A percentile compares a stretch with the other conserved stretches of the same genome.
These are phyloP conservation scores for Cladophialophora chaetospira DNA, from an alignment of 2,329 filamentous ascomycete genomes.

Conservation along the genomic window DNA sequence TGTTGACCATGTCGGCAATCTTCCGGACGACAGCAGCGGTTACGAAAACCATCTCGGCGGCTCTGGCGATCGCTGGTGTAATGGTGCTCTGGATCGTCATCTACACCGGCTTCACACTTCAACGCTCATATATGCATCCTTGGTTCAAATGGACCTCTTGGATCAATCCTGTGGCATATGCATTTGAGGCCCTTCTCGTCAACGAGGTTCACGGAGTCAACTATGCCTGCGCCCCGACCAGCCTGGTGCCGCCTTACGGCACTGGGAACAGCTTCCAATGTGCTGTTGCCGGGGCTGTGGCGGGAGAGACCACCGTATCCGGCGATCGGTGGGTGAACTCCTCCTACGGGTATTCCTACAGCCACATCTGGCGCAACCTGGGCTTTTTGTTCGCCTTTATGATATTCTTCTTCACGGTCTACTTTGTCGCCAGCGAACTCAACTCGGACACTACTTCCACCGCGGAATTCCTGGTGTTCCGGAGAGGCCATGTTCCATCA, in stretches of 20 bases:
- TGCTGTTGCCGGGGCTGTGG: conserved; percentile 55
- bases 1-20: conserved; percentile 62
- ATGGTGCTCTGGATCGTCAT: conserved; percentile 44
- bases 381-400: conserved; percentile 69
- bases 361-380: conserved; percentile 68
- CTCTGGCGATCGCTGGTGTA: conserved; percentile 56
- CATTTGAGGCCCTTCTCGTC: conserved; percentile 43
- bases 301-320: conserved; percentile 57
- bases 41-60: conserved; percentile 60
- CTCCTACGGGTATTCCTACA: conserved; percentile 59
- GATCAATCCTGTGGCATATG: conserved; percentile 45
- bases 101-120: conserved; percentile 49
- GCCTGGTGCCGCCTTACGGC: conserved; percentile 68
- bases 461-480: conserved; percentile 75
- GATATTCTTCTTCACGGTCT: conserved; percentile 62
- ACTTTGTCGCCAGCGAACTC: conserved; percentile 66
- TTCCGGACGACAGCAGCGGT: conserved; percentile 60
- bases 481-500: conserved; percentile 64
- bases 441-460: conserved; percentile 69
- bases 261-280: conserved; percentile 70
- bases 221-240: conserved; percentile 26
- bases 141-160: conserved; percentile 52
- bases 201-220: conserved; percentile 43
- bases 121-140: conserved; percentile 53
- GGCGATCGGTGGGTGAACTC: conserved; percentile 63